Conservation (phyloP, 176 grass and related monocot species). For the Aegilops umbellulata region DNA sequence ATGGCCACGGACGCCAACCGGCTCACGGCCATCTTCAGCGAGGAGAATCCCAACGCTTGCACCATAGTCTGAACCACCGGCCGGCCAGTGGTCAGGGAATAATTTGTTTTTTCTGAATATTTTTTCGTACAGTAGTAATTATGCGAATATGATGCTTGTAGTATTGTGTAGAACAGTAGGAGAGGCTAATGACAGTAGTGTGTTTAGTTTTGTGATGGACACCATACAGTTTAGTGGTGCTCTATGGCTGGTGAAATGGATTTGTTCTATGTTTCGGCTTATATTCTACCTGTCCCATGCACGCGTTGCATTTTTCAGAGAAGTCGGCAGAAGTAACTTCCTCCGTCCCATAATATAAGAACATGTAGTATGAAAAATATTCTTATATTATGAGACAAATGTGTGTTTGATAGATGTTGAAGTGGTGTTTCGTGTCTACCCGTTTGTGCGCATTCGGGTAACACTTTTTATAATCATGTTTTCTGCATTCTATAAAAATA, state of each 20-base stretch:
- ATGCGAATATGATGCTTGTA: background rate
- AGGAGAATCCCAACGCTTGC: constrained; percentile 97
- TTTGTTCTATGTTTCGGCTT: constrained; percentile 8
- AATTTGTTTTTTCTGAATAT: background rate
- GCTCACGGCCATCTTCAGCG: constrained; percentile 79
- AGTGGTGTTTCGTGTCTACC: too few species aligned
- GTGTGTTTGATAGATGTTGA: too few species aligned
- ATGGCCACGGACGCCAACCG: constrained; percentile 77
- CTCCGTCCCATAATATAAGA: too few species aligned
- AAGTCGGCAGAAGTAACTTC: background rate
- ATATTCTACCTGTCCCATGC: background rate
- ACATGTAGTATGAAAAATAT: too few species aligned
- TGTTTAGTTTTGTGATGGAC: background rate
- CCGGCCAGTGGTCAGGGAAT: background rate
- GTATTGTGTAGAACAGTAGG: background rate
- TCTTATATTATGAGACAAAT: too few species aligned
- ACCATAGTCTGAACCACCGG: constrained; percentile 48
- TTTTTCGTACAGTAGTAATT: background rate
- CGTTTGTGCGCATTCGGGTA: too few species aligned
- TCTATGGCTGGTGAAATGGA: background rate
- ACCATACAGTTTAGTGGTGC: background rate
- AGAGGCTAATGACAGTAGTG: background rate
- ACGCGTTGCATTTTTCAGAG: background rate
- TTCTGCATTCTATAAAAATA: too few species aligned
- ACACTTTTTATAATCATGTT: too few species aligned